Evolutionary conservation across 2,329 filamentous ascomycete genomes (phyloP).

Genomic region (Corniculantispora saksenae): DNA sequence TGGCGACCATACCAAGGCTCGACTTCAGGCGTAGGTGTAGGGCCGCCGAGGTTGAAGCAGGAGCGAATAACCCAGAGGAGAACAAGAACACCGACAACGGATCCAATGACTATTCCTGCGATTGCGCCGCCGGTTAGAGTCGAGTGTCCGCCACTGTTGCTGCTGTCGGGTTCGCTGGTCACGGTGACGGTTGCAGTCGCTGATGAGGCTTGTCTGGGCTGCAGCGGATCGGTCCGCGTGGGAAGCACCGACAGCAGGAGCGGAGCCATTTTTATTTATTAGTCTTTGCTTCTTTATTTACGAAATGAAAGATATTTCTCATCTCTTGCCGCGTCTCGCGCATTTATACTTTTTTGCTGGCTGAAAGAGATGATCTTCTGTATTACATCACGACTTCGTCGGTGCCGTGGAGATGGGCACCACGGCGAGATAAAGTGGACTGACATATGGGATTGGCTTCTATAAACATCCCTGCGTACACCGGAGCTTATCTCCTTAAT

Average conservation of each 20-base stretch:
- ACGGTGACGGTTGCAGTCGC: conserved; percentile 30
- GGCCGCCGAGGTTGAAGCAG: conserved; percentile 41
- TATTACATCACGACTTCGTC: conserved; percentile 11
- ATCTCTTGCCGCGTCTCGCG: not conserved
- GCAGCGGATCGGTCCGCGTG: conserved; percentile 2
- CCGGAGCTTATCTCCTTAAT: not conserved
- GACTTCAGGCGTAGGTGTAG: conserved; percentile 35
- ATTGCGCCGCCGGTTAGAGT: conserved; percentile 49
- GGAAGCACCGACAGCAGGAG: not conserved
- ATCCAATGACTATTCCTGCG: conserved; percentile 53
- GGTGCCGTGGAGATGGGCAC: not conserved
- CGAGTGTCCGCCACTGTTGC: conserved; percentile 23
- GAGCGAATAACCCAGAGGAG: conserved; percentile 50
- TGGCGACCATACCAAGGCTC: conserved; percentile 34
- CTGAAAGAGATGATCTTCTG: not conserved
- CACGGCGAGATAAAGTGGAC: not conserved
- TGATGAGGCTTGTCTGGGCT: not conserved
- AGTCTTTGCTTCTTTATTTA: not conserved
- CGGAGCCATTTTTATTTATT: not conserved
- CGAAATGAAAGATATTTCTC: too few relatives aligned
- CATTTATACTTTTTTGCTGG: not conserved
- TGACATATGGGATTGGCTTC: not conserved
- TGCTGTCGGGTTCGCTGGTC: conserved; percentile 22
- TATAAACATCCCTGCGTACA: not conserved
- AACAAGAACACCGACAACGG: conserved; percentile 46